phyloP scores from a whole-genome alignment of 495 filamentous ascomycete genomes.

The Tetracladium marchalianum region DNA sequence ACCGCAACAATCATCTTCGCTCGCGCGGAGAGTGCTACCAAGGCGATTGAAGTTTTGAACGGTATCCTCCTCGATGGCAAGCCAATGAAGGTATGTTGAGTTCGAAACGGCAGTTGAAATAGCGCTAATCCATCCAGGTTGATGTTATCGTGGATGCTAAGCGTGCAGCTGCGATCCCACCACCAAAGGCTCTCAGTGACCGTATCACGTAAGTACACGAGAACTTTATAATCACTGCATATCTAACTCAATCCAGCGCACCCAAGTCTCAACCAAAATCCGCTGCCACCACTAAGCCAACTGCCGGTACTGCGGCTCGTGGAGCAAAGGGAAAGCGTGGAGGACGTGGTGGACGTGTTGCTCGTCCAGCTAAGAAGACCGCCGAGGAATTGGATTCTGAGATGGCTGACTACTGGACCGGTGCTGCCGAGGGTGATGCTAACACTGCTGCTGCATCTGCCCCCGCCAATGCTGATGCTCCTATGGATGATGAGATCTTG shows the following conservation, averaged over 20 bases:
- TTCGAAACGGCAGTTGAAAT: background rate
- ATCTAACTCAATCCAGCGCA: constrained; percentile 28
- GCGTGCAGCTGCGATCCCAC: constrained; percentile 51
- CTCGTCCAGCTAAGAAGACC: constrained; percentile 80
- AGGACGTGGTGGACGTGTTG: constrained; percentile 35
- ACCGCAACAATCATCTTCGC: constrained; percentile 65
- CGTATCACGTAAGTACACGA: constrained; percentile 58
- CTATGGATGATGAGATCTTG: constrained; percentile 39
- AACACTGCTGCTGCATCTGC: constrained; percentile 18
- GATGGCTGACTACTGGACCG: constrained; percentile 83
- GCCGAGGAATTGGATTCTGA: constrained; percentile 88
- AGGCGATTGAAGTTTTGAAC: constrained; percentile 74
- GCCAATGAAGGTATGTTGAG: constrained; percentile 69
- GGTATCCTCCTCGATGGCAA: constrained; percentile 79
- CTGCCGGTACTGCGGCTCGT: constrained; percentile 27
- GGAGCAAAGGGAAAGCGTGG: constrained; percentile 42
- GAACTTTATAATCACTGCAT: constrained; percentile 1
- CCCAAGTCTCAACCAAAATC: constrained; percentile 78
- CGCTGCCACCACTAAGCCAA: constrained; percentile 55
- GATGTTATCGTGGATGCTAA: constrained; percentile 79
- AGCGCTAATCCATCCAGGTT: constrained; percentile 46
- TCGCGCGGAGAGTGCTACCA: constrained; percentile 65
- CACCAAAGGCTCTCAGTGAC: constrained; percentile 70
- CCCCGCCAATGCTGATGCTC: constrained; percentile 23
- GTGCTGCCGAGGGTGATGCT: constrained; percentile 26